Percentiles rank a stretch among this genome's conserved stretches.
Conservation (phyloP, 2,329 filamentous ascomycete species). For the Hysterium pulicare region DNA sequence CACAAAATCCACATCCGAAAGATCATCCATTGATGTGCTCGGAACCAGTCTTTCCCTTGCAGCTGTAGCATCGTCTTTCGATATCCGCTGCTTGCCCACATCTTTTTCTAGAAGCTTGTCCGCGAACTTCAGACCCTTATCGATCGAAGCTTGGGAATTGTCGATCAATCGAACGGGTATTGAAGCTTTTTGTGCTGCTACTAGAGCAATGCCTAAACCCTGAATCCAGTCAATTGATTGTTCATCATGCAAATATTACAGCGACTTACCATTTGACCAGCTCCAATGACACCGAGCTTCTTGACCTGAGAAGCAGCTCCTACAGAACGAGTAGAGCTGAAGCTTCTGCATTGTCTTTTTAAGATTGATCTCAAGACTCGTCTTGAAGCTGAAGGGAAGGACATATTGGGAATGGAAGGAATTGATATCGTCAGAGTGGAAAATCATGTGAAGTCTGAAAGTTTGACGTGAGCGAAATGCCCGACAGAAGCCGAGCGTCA, state of each 20-base stretch:
- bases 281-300: conserved; percentile 85
- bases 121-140: conserved; percentile 87
- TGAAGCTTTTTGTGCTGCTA: conserved; percentile 79
- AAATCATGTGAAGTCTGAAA: neutral
- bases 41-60: conserved; percentile 67
- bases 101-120: conserved; percentile 94
- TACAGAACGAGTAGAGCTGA: conserved; percentile 63
- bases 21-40: conserved; percentile 70
- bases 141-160: conserved; percentile 75
- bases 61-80: conserved; percentile 73
- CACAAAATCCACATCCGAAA: conserved; percentile 87
- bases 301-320: conserved; percentile 71
- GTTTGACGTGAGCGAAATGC: neutral
- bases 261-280: conserved; percentile 83
- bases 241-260: neutral
- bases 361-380: conserved; percentile 19
- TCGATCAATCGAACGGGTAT: conserved; percentile 86
- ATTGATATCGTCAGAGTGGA: neutral
- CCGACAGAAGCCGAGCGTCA: neutral
- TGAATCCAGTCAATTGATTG: conserved; percentile 41
- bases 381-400: conserved; percentile 28
- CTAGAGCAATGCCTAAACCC: conserved; percentile 93
- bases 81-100: conserved; percentile 80
- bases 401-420: conserved; percentile 18
- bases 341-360: conserved; percentile 46